Conservation (phyloP, 2,329 filamentous ascomycete species). For the Apiospora koreana region DNA sequence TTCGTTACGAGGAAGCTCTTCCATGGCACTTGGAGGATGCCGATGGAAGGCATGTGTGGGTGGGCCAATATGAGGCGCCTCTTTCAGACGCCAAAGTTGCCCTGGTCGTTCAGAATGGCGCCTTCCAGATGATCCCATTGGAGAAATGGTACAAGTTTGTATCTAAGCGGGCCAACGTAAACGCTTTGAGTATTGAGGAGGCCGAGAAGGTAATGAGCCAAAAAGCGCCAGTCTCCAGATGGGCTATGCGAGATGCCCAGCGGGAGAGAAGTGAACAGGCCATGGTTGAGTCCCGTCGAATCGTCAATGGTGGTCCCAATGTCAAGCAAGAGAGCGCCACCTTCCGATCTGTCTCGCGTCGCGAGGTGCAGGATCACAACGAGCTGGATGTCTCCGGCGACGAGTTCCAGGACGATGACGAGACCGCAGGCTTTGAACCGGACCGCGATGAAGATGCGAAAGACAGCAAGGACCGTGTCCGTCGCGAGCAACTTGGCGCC, state of each 20-base stretch:
- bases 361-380: slow-evolving; percentile 69
- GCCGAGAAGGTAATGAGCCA: slow-evolving; percentile 82
- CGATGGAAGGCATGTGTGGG: slow-evolving; percentile 92
- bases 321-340: slow-evolving; percentile 71
- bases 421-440: slow-evolving; percentile 71
- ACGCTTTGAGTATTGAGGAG: slow-evolving; percentile 77
- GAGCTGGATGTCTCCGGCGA: slow-evolving; percentile 68
- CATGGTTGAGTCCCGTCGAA: slow-evolving; percentile 63
- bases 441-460: slow-evolving; percentile 83
- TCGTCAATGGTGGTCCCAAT: slow-evolving; percentile 54
- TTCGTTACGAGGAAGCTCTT: slow-evolving; percentile 90
- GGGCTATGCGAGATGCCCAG: slow-evolving; percentile 68
- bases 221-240: slow-evolving; percentile 74
- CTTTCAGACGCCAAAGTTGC: slow-evolving; percentile 85
- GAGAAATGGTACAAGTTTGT: slow-evolving; percentile 96
- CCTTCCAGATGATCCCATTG: slow-evolving; percentile 83
- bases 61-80: slow-evolving; percentile 86
- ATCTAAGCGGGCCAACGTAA: slow-evolving; percentile 72
- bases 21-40: slow-evolving; percentile 98
- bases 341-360: slow-evolving; percentile 60
- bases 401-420: slow-evolving; percentile 87
- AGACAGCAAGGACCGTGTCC: slow-evolving; percentile 70
- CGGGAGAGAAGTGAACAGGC: slow-evolving; percentile 56
- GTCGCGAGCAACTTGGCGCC: slow-evolving; percentile 80
- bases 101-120: slow-evolving; percentile 67